Evolutionary conservation across 257 asterid species (phyloP).

Genomic region (Solanum stenotomum): DNA sequence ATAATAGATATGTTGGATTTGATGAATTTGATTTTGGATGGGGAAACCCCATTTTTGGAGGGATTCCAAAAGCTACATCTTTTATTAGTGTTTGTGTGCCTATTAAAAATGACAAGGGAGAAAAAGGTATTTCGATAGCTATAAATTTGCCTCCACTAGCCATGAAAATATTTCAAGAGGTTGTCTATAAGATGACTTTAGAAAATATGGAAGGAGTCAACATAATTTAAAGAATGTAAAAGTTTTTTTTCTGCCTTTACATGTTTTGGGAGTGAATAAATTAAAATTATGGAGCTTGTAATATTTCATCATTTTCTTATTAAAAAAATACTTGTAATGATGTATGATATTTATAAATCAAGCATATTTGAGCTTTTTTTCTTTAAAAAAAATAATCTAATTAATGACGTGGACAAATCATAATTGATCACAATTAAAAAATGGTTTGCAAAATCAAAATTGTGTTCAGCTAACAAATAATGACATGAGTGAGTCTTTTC

Average conservation of each 20-base stretch:
- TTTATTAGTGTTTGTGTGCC: neutral
- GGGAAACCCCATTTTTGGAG: neutral
- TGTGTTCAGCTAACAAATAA: too few species aligned
- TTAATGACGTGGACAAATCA: too few species aligned
- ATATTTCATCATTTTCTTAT: neutral
- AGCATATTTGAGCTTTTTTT: neutral
- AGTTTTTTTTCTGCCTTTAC: too few species aligned
- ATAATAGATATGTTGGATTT: neutral
- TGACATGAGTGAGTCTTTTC: too few species aligned
- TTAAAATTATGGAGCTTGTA: neutral
- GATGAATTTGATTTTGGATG: slow-evolving; percentile 1
- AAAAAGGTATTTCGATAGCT: neutral
- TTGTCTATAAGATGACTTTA: neutral
- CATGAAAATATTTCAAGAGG: neutral
- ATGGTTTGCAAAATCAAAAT: too few species aligned
- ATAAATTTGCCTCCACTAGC: neutral
- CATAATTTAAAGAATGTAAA: neutral
- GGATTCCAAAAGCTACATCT: neutral
- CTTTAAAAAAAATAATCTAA: too few species aligned
- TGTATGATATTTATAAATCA: neutral
- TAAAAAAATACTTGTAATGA: neutral
- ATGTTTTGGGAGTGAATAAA: neutral
- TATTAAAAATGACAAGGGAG: neutral
- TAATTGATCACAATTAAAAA: too few species aligned
- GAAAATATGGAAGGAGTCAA: neutral